Conservation (phyloP, 257 asterid species). For the Coffea eugenioides region DNA sequence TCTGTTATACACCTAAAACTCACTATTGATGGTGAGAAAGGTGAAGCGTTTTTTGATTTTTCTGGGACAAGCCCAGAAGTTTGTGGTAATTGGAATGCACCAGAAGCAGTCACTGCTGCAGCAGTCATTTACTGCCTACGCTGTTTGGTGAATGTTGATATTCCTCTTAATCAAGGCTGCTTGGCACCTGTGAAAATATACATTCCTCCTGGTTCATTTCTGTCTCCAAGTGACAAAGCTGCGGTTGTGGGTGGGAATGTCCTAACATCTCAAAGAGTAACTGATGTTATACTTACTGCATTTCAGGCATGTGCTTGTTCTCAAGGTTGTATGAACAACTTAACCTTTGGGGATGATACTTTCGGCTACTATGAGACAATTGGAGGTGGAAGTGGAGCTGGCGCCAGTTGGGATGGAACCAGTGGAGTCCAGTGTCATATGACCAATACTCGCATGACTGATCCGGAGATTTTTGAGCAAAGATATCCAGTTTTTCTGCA, state of each 20-base stretch:
- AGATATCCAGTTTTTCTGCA: conserved; percentile 85
- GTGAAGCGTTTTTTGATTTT: conserved; percentile 88
- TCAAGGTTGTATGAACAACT: conserved; percentile 95
- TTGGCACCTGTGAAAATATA: conserved; percentile 80
- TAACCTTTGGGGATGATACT: conserved; percentile 82
- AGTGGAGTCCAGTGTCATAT: conserved; percentile 98
- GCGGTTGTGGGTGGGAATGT: conserved; percentile 98
- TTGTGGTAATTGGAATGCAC: conserved; percentile 98
- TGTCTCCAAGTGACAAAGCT: conserved; percentile 87
- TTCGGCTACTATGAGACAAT: conserved; percentile 94
- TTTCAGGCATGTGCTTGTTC: conserved; percentile 95
- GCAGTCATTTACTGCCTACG: conserved; percentile 94
- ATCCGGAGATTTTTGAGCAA: conserved; percentile 95
- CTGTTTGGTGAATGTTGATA: conserved; percentile 79
- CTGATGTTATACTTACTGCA: conserved; percentile 90
- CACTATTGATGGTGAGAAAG: conserved; percentile 54
- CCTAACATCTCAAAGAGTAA: conserved; percentile 85
- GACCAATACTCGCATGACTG: conserved; percentile 98
- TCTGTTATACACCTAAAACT: conserved; percentile 80
- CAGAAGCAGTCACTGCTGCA: conserved; percentile 94
- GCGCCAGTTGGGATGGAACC: conserved; percentile 88
- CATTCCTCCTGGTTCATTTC: conserved; percentile 81
- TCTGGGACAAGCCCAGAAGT: conserved; percentile 96
- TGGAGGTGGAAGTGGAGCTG: conserved; percentile 96
- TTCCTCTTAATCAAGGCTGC: conserved; percentile 96